Base-by-base conservation (phyloP, 345 rosid species). In the Hibiscus tridactylites region DNA sequence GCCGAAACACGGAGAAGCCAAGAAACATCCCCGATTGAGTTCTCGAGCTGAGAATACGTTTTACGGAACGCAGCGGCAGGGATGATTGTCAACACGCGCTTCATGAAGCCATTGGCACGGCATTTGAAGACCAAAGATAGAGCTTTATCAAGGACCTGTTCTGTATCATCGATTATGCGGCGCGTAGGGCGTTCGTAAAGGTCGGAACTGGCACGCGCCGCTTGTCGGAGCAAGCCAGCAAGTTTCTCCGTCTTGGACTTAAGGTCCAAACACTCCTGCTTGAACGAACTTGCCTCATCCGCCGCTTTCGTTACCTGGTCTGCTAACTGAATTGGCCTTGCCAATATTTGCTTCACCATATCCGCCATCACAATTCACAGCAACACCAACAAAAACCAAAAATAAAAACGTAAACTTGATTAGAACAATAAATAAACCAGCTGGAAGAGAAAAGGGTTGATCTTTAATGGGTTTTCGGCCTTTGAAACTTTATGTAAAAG, bases 131-230 rank as follows among this genome's bases (percentile, higher is more conserved):
- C 96, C 73, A 94, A 77, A 17, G 87, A 7, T 3, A 94, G 78
- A 12, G 97, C 96, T 75, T 88, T 94, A 9, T 82, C 95, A 6
- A 94, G 88, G 26, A 91, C 97, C 67, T 88, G 96, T n/a, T 85
- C 93, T 5, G 96, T 87, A 59, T 91, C 97, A 54, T 91, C 95
- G 49, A 94, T 79, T 84, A 94, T 94, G 67, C 97, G 91, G 70
- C 96, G 86, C 26, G 97, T 88, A 56, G 98, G 98, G 3, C 98
- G 96, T 76, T 91, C 97, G 81, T 94, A 94, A 3, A 91, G 88
- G 21, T 90, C 98, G 17, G 91, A 84, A 71, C 97, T 83, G 0
- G 86, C 85, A 47, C 98, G 91, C 9, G 98, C 98, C 12, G 96
- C 98, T 76, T 94, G 98, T 9, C 98, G 87, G 62, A 94, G 91